Evolutionary conservation across 345 rosid species (phyloP).

Genomic region (Reutealis trisperma): DNA sequence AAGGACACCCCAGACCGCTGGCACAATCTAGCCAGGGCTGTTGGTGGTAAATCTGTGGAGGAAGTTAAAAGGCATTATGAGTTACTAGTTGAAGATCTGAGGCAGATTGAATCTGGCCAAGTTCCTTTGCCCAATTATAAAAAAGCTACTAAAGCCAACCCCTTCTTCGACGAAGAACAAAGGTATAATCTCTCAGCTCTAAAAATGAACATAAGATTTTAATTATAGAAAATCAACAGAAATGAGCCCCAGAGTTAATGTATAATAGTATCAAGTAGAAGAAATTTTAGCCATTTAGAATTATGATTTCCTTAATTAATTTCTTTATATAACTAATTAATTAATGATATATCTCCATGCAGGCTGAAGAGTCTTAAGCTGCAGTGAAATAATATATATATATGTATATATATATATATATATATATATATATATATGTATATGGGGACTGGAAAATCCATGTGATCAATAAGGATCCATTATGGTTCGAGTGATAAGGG

Average conservation of each 20-base stretch:
- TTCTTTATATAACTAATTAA: background rate
- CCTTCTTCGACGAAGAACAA: conserved; percentile 39
- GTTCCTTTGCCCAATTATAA: conserved; percentile 48
- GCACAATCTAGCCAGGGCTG: conserved; percentile 53
- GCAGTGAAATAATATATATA: conserved; percentile 15
- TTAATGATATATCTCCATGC: conserved; percentile 6
- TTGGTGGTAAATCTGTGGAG: conserved; percentile 33
- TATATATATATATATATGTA: background rate
- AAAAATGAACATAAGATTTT: too few species aligned
- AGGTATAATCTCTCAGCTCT: conserved; percentile 1
- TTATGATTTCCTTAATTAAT: background rate
- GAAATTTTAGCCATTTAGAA: background rate
- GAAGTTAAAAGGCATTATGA: conserved; percentile 43
- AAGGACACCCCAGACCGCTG: conserved; percentile 54
- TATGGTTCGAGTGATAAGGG: background rate
- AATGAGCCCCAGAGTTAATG: too few species aligned
- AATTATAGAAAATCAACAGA: too few species aligned
- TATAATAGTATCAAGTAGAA: too few species aligned
- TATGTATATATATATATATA: background rate
- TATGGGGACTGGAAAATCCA: background rate
- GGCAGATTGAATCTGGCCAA: conserved; percentile 49
- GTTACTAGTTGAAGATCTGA: conserved; percentile 48
- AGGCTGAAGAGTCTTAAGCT: conserved; percentile 45
- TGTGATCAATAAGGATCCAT: conserved; percentile 11
- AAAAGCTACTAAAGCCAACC: conserved; percentile 25